These are phyloP conservation scores for Straminergon stramineum DNA, from an alignment of 225 moss, liverwort and hornwort species.

Conservation along the genomic window DNA sequence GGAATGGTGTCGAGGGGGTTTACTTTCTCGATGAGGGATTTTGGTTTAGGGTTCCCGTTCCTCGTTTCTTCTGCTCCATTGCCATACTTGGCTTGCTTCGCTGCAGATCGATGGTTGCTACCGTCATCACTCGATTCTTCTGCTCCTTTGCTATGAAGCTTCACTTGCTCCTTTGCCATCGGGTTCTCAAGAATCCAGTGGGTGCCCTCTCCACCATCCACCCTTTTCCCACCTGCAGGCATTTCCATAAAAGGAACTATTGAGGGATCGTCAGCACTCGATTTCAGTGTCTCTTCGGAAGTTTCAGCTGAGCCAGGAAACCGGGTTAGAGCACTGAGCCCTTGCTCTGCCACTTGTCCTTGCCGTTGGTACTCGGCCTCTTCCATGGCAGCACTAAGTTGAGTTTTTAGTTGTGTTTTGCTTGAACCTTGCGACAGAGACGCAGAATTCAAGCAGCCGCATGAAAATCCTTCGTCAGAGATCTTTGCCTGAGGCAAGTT, in stretches of 20 bases:
- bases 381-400: not conserved
- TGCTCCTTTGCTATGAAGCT: not conserved
- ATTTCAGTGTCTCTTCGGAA: not conserved
- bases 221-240: not conserved
- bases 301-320: not conserved
- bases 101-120: not conserved
- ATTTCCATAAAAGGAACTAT: not conserved
- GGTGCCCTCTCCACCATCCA: not conserved
- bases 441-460: conserved; percentile 3
- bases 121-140: not conserved
- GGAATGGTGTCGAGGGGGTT: not conserved
- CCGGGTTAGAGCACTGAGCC: conserved; percentile 1
- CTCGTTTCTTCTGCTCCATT: conserved; percentile 1
- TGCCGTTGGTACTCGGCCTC: not conserved
- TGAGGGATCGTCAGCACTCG: not conserved
- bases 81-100: not conserved
- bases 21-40: conserved; percentile 27
- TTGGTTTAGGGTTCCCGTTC: conserved; percentile 1
- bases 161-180: not conserved
- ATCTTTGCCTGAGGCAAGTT: not conserved
- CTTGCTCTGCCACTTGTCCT: not conserved
- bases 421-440: conserved; percentile 3
- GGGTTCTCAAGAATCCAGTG: not conserved
- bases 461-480: not conserved
- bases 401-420: not conserved